Base-by-base conservation (phyloP, 495 filamentous ascomycete species). In the Aspergillus affinis region DNA sequence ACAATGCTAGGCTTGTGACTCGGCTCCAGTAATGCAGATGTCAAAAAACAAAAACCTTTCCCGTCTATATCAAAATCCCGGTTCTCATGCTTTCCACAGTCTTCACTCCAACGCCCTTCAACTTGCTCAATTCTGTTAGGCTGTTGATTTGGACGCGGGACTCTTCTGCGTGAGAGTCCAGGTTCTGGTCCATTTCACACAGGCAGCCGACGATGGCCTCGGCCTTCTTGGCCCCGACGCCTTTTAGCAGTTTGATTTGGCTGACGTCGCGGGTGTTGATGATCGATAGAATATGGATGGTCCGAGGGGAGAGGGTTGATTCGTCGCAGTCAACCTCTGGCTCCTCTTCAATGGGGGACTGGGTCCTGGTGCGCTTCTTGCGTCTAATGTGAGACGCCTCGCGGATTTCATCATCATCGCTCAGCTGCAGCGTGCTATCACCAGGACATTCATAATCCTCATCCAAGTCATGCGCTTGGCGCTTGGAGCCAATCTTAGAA, bases 221-320 rank as follows among this genome's bases (percentile, higher is more conserved):
- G 10, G 82, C 82, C 63, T 81, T 83, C 54, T 84, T 85, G 29
- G 70, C 73, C 8, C 82, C 82, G 9, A 85, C 80, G 20, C 82
- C 87, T 68, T 89, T 91, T n/a, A 98, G 71, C 18, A 82, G 64
- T 57, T 80, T 81, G 62, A 89, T 88, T 67, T 81, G 81, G 30
- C 75, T 79, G 7, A 91, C 72, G 61, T 97, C 90, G 15, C 90
- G 81, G 2, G 88, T 90, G 72, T 98, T 98, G 73, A 98, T 86
- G 65, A 97, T 89, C 15, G 84, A 81, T 4, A 98, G 80, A 9
- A 98, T 69, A 54, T 86, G 83, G 62, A 80, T 75, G 5, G 90
- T 90, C 6, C 87, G 81, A 2, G 92, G 90, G 0, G 89, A 88
- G 12, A 82, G 77, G 1, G 67, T 51, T 17, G 61, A 65, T 41